Evolutionary conservation across 2,329 filamentous ascomycete species (phyloP).

Genomic region (Lasiodiplodia hormozganensis): DNA sequence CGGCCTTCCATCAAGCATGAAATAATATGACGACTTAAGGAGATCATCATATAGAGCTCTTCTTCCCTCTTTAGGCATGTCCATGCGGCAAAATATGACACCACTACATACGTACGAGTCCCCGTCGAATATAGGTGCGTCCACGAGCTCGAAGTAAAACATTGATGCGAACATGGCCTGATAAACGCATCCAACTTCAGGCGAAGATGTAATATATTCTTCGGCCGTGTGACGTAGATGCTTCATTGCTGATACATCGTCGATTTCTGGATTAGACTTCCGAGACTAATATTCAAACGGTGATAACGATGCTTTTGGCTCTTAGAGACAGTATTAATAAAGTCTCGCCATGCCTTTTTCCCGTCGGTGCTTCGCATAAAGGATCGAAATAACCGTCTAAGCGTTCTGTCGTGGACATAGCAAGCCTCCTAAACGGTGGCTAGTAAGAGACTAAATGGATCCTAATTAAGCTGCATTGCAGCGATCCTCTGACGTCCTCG

Average conservation of each 20-base stretch:
- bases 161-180: conserved; percentile 34
- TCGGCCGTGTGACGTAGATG: background rate
- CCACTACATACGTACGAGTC: conserved; percentile 29
- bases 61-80: background rate
- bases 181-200: conserved; percentile 33
- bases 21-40: conserved; percentile 29
- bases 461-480: no score
- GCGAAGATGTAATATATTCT: background rate
- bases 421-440: no score
- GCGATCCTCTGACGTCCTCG: no score
- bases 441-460: no score
- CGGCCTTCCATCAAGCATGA: conserved; percentile 31
- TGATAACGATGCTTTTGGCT: conserved; percentile 32
- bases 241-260: background rate
- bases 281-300: conserved; percentile 36
- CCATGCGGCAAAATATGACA: conserved; percentile 23
- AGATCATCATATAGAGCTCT: conserved; percentile 10
- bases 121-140: conserved; percentile 19
- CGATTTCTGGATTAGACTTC: conserved; percentile 30
- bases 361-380: conserved; percentile 37
- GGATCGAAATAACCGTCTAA: conserved; percentile 32
- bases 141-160: conserved; percentile 34
- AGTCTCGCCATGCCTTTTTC: conserved; percentile 35
- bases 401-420: conserved; percentile 33
- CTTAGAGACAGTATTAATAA: conserved; percentile 32